These are phyloP conservation scores for Candida ponderosae DNA, from an alignment of 805 yeast genomes.

Conservation along the genomic window DNA sequence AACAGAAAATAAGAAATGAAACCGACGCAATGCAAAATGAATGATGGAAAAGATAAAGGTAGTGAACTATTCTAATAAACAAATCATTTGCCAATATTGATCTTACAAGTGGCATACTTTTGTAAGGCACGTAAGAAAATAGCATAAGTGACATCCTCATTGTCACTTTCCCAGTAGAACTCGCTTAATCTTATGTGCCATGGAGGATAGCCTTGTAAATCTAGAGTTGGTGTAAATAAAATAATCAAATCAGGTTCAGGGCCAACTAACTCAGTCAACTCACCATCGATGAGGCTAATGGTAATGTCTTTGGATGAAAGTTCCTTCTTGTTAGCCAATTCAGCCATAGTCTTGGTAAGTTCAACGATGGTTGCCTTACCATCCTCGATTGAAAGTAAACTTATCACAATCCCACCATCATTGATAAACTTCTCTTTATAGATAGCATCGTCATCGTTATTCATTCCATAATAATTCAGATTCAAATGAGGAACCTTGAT, in stretches of 20 bases:
- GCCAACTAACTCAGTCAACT: slow-evolving; percentile 68
- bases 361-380: slow-evolving; percentile 90
- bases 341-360: slow-evolving; percentile 79
- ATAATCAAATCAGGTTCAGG: slow-evolving; percentile 88
- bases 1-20: too few species aligned
- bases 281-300: slow-evolving; percentile 67
- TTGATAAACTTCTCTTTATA: slow-evolving; percentile 16
- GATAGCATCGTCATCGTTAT: slow-evolving; percentile 24
- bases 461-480: slow-evolving; percentile 33
- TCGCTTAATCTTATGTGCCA: slow-evolving; percentile 94
- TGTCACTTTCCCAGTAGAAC: slow-evolving; percentile 86
- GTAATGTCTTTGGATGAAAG: slow-evolving; percentile 61
- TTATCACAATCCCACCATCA: slow-evolving; percentile 50
- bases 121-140: slow-evolving; percentile 76
- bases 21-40: too few species aligned
- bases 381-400: slow-evolving; percentile 65
- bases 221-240: slow-evolving; percentile 78
- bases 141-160: slow-evolving; percentile 70
- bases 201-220: slow-evolving; percentile 93
- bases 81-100: slow-evolving; percentile 74
- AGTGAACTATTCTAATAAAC: too few species aligned
- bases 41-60: too few species aligned
- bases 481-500: slow-evolving; percentile 65
- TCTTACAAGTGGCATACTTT: slow-evolving; percentile 70
- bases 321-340: slow-evolving; percentile 54